These are phyloP conservation scores for Lunasporangiospora selenospora DNA, from an alignment of 192 early-diverging fungal species.

Conservation along the genomic window DNA sequence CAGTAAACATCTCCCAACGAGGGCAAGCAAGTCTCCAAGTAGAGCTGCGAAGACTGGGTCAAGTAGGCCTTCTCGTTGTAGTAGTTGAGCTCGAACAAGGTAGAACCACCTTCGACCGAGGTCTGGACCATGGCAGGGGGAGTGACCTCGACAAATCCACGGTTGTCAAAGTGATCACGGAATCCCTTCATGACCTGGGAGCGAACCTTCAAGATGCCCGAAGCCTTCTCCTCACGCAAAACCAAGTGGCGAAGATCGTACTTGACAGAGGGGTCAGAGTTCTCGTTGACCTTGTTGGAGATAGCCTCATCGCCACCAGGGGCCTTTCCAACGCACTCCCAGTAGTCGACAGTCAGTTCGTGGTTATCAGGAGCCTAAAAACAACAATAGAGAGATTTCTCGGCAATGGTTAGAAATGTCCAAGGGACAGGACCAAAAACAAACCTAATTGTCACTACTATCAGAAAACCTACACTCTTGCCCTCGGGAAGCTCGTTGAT, in stretches of 20 bases:
- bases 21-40: slow-evolving; percentile 95
- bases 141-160: slow-evolving; percentile 86
- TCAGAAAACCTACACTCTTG: slow-evolving; percentile 71
- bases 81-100: slow-evolving; percentile 95
- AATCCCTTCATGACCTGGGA: slow-evolving; percentile 89
- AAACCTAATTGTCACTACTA: not conserved
- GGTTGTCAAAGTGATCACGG: slow-evolving; percentile 91
- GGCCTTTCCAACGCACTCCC: slow-evolving; percentile 92
- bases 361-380: slow-evolving; percentile 95
- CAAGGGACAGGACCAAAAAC: not conserved
- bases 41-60: slow-evolving; percentile 98
- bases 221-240: slow-evolving; percentile 91
- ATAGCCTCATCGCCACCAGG: slow-evolving; percentile 95
- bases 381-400: slow-evolving; percentile 1
- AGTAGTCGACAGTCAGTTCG: slow-evolving; percentile 95
- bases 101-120: slow-evolving; percentile 97
- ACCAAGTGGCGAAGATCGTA: slow-evolving; percentile 97
- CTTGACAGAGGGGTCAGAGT: slow-evolving; percentile 87
- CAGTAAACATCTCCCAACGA: slow-evolving; percentile 96
- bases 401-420: not conserved
- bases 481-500: slow-evolving; percentile 90
- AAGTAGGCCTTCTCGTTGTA: slow-evolving; percentile 97
- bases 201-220: slow-evolving; percentile 87
- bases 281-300: slow-evolving; percentile 87
- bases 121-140: slow-evolving; percentile 99